Percentiles rank a stretch among this genome's conserved stretches.
phyloP scores from a whole-genome alignment of 441 rosid species.

The Populus trichocarpa region DNA sequence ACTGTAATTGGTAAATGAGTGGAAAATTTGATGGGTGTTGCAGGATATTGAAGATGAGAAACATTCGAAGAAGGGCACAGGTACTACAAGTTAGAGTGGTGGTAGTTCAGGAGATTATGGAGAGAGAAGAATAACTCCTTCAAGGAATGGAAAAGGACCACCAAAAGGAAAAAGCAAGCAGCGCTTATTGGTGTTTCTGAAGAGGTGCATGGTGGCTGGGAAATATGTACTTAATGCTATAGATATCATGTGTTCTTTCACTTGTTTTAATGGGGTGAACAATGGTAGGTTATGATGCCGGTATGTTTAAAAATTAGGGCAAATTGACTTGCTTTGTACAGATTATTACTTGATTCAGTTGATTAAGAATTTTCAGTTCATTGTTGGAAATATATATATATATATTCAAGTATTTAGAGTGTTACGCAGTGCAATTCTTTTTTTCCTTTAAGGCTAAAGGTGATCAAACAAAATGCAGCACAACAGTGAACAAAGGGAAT shows the following conservation, averaged over 20 bases:
- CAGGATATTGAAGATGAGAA: neutral
- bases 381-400: neutral
- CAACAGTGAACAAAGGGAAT: too few relatives aligned
- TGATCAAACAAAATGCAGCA: neutral
- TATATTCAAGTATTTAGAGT: neutral
- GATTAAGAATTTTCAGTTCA: neutral
- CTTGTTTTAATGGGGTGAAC: neutral
- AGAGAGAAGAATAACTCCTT: neutral
- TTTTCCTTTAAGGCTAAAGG: neutral
- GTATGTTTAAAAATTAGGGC: neutral
- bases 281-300: neutral
- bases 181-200: neutral
- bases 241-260: neutral
- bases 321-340: neutral
- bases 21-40: neutral
- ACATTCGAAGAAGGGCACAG: neutral
- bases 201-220: neutral
- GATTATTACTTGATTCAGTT: neutral
- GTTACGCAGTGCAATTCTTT: neutral
- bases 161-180: neutral
- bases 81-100: neutral
- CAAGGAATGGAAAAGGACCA: neutral
- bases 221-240: neutral
- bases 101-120: neutral
- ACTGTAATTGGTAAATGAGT: neutral